Evolutionary conservation across 1,139 yeast genomes (phyloP).

Genomic region (Suhomyces bokatorum): DNA sequence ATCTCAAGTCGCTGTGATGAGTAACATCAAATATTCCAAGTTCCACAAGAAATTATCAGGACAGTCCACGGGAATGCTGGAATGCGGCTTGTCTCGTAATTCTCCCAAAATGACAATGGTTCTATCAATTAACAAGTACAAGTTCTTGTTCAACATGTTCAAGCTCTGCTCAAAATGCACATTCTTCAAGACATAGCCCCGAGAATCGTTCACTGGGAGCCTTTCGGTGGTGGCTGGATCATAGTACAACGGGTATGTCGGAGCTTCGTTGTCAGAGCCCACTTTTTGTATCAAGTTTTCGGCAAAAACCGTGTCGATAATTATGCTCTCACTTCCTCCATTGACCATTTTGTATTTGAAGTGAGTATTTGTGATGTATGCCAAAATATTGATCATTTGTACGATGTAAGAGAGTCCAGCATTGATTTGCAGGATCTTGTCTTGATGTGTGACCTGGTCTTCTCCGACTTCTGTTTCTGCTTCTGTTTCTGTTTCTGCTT

Average conservation of each 20-base stretch:
- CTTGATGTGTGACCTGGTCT: constrained; percentile 10
- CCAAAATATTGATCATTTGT: constrained; percentile 27
- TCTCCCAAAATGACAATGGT: constrained; percentile 23
- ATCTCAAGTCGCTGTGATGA: constrained; percentile 32
- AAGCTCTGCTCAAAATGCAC: constrained; percentile 38
- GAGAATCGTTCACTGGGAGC: constrained; percentile 14
- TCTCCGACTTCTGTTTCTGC: background rate
- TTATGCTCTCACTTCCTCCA: constrained; percentile 25
- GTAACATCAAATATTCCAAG: constrained; percentile 38
- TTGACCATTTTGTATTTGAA: constrained; percentile 32
- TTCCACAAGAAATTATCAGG: constrained; percentile 47
- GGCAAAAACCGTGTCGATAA: constrained; percentile 26
- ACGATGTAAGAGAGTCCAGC: constrained; percentile 35
- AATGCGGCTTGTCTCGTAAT: constrained; percentile 14
- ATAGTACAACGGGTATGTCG: constrained; percentile 31
- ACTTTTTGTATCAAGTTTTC: constrained; percentile 1
- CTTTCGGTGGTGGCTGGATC: constrained; percentile 27
- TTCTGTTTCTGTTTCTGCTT: background rate
- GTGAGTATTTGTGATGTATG: constrained; percentile 27
- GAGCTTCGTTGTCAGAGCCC: background rate
- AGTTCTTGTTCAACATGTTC: constrained; percentile 34
- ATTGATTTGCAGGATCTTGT: constrained; percentile 30
- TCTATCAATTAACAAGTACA: constrained; percentile 28
- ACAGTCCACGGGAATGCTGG: constrained; percentile 40
- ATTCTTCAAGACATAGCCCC: constrained; percentile 21